Conservation (phyloP, 257 asterid species). For the Linaria vulgaris region DNA sequence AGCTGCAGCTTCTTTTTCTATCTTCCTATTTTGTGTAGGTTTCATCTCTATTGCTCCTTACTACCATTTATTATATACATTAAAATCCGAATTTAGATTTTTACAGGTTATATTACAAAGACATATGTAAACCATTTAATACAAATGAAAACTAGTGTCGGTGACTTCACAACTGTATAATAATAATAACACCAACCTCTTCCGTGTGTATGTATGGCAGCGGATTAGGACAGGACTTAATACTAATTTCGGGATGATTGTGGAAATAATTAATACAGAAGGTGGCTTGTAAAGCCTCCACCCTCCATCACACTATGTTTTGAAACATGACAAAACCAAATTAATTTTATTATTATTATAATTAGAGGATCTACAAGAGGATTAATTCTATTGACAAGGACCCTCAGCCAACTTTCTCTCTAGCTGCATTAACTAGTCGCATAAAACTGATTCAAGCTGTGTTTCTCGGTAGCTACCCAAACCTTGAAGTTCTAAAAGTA, state of each 20-base stretch:
- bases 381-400: slow-evolving; percentile 28
- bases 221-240: slow-evolving; percentile 3
- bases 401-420: slow-evolving; percentile 32
- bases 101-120: background rate
- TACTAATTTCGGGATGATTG: slow-evolving; percentile 10
- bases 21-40: slow-evolving; percentile 1
- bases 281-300: no score
- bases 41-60: background rate
- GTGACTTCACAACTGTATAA: background rate
- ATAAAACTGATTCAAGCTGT: slow-evolving; percentile 24
- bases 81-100: background rate
- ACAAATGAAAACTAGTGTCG: background rate
- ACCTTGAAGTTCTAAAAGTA: background rate
- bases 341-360: slow-evolving; percentile 39
- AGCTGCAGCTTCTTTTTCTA: slow-evolving; percentile 21
- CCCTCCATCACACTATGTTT: no score
- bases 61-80: background rate
- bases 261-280: background rate
- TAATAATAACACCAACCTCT: background rate
- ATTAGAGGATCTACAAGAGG: slow-evolving; percentile 19
- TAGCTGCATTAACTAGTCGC: slow-evolving; percentile 35
- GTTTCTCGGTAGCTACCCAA: slow-evolving; percentile 21
- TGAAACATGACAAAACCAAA: slow-evolving; percentile 11
- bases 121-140: background rate
- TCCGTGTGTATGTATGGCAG: background rate